A percentile compares a stretch with the other conserved stretches of the same genome.
Evolutionary conservation across 768 basidiomycete species (phyloP).

Genomic region (Amanita fuliginea): DNA sequence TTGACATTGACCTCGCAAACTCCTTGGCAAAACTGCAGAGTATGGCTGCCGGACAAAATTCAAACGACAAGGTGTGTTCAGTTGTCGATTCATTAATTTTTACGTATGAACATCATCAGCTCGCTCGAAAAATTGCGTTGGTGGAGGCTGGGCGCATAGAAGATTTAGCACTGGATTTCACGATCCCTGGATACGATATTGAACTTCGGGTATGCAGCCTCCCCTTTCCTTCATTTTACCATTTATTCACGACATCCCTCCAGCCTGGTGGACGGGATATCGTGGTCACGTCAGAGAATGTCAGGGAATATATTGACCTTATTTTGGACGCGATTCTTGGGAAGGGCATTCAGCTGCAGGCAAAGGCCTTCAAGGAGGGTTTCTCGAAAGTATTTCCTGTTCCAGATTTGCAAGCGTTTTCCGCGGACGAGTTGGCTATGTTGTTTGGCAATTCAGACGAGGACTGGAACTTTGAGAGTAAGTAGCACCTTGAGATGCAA

Average conservation of each 20-base stretch:
- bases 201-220: slow-evolving; percentile 61
- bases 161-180: slow-evolving; percentile 92
- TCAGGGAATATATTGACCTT: slow-evolving; percentile 79
- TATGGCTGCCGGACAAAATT: slow-evolving; percentile 40
- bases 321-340: slow-evolving; percentile 86
- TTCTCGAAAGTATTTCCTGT: slow-evolving; percentile 97
- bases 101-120: slow-evolving; percentile 21
- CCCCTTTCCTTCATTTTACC: not conserved
- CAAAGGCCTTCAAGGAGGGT: slow-evolving; percentile 86
- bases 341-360: slow-evolving; percentile 66
- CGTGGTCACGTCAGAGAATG: slow-evolving; percentile 76
- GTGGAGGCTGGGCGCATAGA: slow-evolving; percentile 62
- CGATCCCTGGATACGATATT: slow-evolving; percentile 91
- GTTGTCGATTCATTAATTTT: not conserved
- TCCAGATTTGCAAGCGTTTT: slow-evolving; percentile 81
- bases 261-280: slow-evolving; percentile 75
- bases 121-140: slow-evolving; percentile 43
- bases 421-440: slow-evolving; percentile 91
- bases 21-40: slow-evolving; percentile 74
- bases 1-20: slow-evolving; percentile 78
- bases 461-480: slow-evolving; percentile 91
- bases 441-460: slow-evolving; percentile 96
- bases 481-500: slow-evolving; percentile 18
- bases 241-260: not conserved
- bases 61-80: slow-evolving; percentile 41